Conservation (phyloP, 352 stramenopile genomes). For the Globisporangium abappressorium region DNA sequence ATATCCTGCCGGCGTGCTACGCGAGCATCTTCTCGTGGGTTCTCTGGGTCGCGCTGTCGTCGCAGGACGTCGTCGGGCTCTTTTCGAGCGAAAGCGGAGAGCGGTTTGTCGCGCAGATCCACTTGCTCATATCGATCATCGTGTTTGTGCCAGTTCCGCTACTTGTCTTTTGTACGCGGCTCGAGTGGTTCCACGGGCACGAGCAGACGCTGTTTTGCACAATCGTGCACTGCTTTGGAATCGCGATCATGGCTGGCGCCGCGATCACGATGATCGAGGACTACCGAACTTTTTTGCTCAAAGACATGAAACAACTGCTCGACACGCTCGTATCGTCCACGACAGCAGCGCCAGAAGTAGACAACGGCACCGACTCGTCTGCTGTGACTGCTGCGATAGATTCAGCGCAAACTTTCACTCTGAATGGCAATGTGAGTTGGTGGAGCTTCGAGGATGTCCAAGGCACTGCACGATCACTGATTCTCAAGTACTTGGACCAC, state of each 20-base stretch:
- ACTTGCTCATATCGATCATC: constrained; percentile 46
- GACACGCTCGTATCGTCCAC: constrained; percentile 17
- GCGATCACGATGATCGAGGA: constrained; percentile 37
- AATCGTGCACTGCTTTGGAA: constrained; percentile 70
- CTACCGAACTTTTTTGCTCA: constrained; percentile 46
- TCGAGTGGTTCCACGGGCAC: constrained; percentile 46
- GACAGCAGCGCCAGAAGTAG: background rate
- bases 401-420: constrained; percentile 18
- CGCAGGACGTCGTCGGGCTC: constrained; percentile 35
- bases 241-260: constrained; percentile 43
- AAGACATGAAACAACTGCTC: constrained; percentile 50
- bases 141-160: constrained; percentile 62
- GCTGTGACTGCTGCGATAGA: background rate
- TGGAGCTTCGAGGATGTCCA: constrained; percentile 67
- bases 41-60: constrained; percentile 48
- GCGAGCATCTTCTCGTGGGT: constrained; percentile 57
- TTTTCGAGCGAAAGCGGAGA: constrained; percentile 40
- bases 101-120: constrained; percentile 23
- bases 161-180: constrained; percentile 49
- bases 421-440: constrained; percentile 36
- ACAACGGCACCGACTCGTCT: constrained; percentile 5
- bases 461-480: constrained; percentile 36
- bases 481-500: constrained; percentile 50
- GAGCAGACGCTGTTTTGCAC: constrained; percentile 60
- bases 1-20: constrained; percentile 56